Evolutionary conservation across 257 asterid genomes (phyloP).

Genomic region (Schizonepeta tenuifolia): DNA sequence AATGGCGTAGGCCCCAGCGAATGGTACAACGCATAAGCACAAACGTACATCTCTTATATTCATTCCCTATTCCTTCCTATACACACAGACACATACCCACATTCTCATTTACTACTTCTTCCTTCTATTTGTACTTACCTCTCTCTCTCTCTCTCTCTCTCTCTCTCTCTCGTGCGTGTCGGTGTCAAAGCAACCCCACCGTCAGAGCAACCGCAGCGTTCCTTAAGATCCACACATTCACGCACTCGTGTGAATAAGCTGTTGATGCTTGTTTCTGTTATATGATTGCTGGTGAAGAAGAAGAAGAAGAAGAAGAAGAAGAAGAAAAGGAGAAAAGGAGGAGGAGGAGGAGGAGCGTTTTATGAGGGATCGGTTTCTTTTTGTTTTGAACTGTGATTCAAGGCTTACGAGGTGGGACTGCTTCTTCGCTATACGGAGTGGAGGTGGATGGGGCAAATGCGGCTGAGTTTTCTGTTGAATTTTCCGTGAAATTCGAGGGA

Average conservation of each 20-base stretch:
- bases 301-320: conserved; percentile 27
- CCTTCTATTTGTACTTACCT: neutral
- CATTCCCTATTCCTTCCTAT: conserved; percentile 8
- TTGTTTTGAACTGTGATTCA: conserved; percentile 41
- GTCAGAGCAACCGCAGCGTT: conserved; percentile 43
- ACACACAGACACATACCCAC: conserved; percentile 22
- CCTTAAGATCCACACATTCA: conserved; percentile 53
- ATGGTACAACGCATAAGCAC: conserved; percentile 32
- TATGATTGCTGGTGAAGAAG: conserved; percentile 52
- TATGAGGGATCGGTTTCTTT: conserved; percentile 64
- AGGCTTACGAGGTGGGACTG: conserved; percentile 61
- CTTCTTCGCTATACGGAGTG: conserved; percentile 61
- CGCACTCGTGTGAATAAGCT: conserved; percentile 15
- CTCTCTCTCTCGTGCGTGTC: conserved; percentile 44
- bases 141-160: conserved; percentile 26
- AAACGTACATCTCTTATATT: conserved; percentile 25
- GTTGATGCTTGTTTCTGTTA: conserved; percentile 33
- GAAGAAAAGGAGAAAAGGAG: neutral
- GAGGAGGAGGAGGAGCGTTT: conserved; percentile 28
- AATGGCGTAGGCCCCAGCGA: neutral
- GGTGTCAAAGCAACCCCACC: conserved; percentile 57
- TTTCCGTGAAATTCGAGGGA: conserved; percentile 13
- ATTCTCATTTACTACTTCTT: conserved; percentile 1
- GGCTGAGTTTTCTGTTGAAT: conserved; percentile 52
- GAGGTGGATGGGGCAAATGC: conserved; percentile 79